A percentile compares a stretch with the other conserved stretches of the same genome.
Evolutionary conservation across 306 rosid genomes (phyloP).

Genomic region (Casuarina cunninghamiana): DNA sequence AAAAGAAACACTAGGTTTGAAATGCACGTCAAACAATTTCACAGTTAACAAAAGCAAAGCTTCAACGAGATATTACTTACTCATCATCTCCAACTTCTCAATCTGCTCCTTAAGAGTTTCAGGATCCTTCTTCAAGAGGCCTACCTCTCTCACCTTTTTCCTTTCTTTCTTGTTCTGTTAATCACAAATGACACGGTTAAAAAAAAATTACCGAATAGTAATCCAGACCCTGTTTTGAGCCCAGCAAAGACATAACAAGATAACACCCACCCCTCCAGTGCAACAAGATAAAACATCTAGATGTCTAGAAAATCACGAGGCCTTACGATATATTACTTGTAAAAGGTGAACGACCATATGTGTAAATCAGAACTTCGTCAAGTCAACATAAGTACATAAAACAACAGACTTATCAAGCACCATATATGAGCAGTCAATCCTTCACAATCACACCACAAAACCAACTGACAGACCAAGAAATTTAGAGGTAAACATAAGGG

Average conservation of each 20-base stretch:
- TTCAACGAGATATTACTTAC: constrained; percentile 48
- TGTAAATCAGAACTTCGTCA: neutral
- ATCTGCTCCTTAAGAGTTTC: constrained; percentile 81
- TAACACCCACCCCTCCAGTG: neutral
- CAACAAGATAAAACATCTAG: neutral
- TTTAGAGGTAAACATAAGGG: neutral
- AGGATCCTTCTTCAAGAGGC: constrained; percentile 97
- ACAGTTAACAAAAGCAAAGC: neutral
- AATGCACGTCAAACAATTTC: constrained; percentile 1
- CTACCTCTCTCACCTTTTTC: constrained; percentile 98
- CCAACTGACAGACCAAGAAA: neutral
- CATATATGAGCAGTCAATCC: neutral
- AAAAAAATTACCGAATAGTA: neutral
- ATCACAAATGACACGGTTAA: constrained; percentile 23
- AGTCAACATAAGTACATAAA: neutral
- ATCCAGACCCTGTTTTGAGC: neutral
- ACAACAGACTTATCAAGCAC: neutral
- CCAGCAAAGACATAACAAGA: neutral
- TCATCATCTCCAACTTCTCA: constrained; percentile 91
- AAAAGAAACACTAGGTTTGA: neutral
- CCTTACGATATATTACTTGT: neutral
- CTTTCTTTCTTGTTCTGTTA: constrained; percentile 92
- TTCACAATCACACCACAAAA: neutral
- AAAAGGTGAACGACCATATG: neutral
- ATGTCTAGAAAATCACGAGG: neutral